These are phyloP conservation scores for Allodekkera sacchari DNA, from an alignment of 805 yeast species.

Conservation along the genomic window DNA sequence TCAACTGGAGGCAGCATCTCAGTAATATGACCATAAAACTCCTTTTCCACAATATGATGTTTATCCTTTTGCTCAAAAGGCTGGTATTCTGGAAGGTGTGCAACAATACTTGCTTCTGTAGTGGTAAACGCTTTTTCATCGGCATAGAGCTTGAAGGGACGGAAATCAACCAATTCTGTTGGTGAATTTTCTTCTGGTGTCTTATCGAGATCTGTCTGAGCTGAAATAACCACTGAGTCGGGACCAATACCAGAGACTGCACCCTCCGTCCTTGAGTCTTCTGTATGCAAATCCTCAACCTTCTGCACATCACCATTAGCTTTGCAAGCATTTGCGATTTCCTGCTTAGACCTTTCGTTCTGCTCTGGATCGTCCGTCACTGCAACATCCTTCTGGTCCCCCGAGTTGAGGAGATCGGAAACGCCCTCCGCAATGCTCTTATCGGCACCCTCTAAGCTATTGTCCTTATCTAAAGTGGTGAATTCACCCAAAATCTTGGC, in stretches of 20 bases:
- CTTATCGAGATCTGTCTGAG: not conserved
- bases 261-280: not conserved
- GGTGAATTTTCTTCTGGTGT: not conserved
- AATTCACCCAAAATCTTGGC: constrained; percentile 6
- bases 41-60: constrained; percentile 22
- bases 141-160: constrained; percentile 22
- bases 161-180: not conserved
- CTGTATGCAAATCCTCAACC: too few species aligned
- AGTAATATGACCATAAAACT: constrained; percentile 46
- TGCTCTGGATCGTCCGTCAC: too few species aligned
- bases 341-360: too few species aligned
- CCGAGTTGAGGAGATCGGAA: too few species aligned
- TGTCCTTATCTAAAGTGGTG: not conserved
- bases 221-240: not conserved
- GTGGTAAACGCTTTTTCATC: constrained; percentile 33
- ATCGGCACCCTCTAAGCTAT: constrained; percentile 2
- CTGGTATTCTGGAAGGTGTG: constrained; percentile 37
- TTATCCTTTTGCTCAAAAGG: constrained; percentile 34
- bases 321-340: too few species aligned
- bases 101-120: constrained; percentile 39
- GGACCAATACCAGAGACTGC: not conserved
- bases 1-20: constrained; percentile 58
- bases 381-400: too few species aligned
- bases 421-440: constrained; percentile 2
- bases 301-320: constrained; percentile 8